A percentile compares a stretch with the other conserved stretches of the same genome.
Evolutionary conservation across 371 early-diverging fungal genomes (phyloP).

Genomic region (Mortierella sp.): DNA sequence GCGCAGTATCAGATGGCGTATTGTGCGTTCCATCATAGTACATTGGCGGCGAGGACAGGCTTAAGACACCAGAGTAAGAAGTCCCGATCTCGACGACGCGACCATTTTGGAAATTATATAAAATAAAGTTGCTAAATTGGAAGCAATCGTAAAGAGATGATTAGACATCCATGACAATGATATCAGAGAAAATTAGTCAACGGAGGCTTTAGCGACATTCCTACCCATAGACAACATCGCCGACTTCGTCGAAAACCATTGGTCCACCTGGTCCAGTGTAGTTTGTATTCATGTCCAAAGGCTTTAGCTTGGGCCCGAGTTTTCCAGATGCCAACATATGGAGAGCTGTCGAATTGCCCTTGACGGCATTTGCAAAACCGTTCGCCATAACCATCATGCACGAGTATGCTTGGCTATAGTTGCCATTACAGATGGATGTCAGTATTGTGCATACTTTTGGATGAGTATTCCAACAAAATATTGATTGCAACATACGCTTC

Average conservation of each 20-base stretch:
- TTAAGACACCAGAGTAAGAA: slow-evolving; percentile 62
- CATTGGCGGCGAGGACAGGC: slow-evolving; percentile 61
- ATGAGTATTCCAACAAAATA: background rate
- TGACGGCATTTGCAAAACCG: slow-evolving; percentile 62
- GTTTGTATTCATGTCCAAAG: slow-evolving; percentile 65
- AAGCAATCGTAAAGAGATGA: no score
- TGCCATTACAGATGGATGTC: background rate
- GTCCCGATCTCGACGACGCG: slow-evolving; percentile 58
- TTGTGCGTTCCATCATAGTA: slow-evolving; percentile 67
- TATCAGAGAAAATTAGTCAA: background rate
- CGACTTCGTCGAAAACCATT: slow-evolving; percentile 65
- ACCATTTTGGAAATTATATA: slow-evolving; percentile 68
- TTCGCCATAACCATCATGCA: slow-evolving; percentile 77
- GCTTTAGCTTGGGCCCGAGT: slow-evolving; percentile 62
- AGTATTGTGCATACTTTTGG: background rate
- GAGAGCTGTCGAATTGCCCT: slow-evolving; percentile 56
- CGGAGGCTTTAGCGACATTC: background rate
- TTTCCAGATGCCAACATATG: slow-evolving; percentile 58
- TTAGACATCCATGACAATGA: no score
- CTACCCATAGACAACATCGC: slow-evolving; percentile 61
- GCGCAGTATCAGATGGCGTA: slow-evolving; percentile 68
- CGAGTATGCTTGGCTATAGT: slow-evolving; percentile 52
- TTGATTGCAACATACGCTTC: slow-evolving; percentile 63
- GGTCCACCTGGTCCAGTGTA: slow-evolving; percentile 73
- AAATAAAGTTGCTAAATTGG: slow-evolving; percentile 59